Evolutionary conservation across 2,329 filamentous ascomycete genomes (phyloP), one percentile per base, ranked within the genome.

Genomic region (Xylariaceae sp.): DNA sequence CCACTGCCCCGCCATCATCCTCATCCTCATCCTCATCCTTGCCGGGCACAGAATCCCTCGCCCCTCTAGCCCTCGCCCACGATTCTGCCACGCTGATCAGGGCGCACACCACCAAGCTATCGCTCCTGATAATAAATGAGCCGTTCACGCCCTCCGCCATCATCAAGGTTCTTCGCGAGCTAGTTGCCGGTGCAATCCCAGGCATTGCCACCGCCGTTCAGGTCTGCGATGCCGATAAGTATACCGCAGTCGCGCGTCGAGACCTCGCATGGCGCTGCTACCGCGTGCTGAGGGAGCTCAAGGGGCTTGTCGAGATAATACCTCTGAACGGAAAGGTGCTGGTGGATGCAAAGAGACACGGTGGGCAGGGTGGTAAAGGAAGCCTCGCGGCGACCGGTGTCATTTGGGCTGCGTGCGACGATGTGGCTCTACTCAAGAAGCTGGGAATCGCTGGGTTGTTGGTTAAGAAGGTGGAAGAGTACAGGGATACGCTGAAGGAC

Each of bases 61-160:
- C 89, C 61, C 79, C 86, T 9, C 81, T 96, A 20, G 76, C 85
- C 14, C 81, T 93, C 55, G 85, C 93, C 32, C 82, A 84, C 65
- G 88, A 93, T 66, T 83, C 89, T 0, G 84, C 90, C 0, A 83
- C 81, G 21, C 80, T 96, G 4, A 84, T 96, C 56, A 87, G 85
- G 70, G 90, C 92, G 0, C 91, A 97, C 70, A 84, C 88, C 1
- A 96, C 92, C 5, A 96, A 96, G 61, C 81, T 97, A 21, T 93
- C 90, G 0, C 86, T 97, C 0, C 82, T 98, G 12, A 84, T 95
- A 1, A 89, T 96, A 67, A 96, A 90, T 67, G 83, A 90, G 18
- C 93, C 93, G 0, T 96, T 96, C 64, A 95, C 92, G 0, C 87
- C 90, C 0, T 86, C 87, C 0, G 93, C 91, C 4, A 80, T 96